Evolutionary conservation across 257 asterid genomes (phyloP), one percentile per base, ranked within the genome.

Genomic region (Cordia subcordata): DNA sequence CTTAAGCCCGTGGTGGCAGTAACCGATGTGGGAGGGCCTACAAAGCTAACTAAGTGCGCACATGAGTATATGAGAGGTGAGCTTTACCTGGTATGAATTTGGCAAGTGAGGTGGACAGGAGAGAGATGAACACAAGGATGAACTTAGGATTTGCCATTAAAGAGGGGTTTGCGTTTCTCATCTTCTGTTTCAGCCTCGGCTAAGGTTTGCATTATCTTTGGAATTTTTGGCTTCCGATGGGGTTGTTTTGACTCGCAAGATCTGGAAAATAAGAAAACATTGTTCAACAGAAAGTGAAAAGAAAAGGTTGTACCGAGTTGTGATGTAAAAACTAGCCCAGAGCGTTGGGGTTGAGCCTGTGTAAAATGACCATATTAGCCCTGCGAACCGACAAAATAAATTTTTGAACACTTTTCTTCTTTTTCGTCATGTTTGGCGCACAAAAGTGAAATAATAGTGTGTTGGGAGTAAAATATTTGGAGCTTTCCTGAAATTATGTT

Each of bases 111-210:
- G 68, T 23, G 44, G 5, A 63, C 37, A 59, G 49, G 51, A 60
- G 63, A 22, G 60, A 49, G 62, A 44, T 8, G 60, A 71, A 59
- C 70, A 75, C 56, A 69, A 57, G 64, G 63, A 61, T 15, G 54
- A 73, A 75, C 58, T 78, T 77, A 65, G 60, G 60, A 66, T 59
- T 72, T 61, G 82, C 86, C 95, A 85, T 85, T 68, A 72, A 71
- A 66, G 79, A 56, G 69, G 68, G 40, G 61, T 8, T 57, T 64
- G 64, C 55, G 64, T 64, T 56, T 56, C 76, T 83, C 97, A 90
- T 87, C 87, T 81, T 85, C 76, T 68, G 75, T 64, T 57, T 69
- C 63, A 11, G 66, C 38, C 59, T 75, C 79, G 53, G 83, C 70
- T 50, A 52, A 55, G 63, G 57, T 42, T 68, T 11, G 67, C 72